phyloP scores from a whole-genome alignment of 805 yeast species.

The Hanseniaspora thailandica region DNA sequence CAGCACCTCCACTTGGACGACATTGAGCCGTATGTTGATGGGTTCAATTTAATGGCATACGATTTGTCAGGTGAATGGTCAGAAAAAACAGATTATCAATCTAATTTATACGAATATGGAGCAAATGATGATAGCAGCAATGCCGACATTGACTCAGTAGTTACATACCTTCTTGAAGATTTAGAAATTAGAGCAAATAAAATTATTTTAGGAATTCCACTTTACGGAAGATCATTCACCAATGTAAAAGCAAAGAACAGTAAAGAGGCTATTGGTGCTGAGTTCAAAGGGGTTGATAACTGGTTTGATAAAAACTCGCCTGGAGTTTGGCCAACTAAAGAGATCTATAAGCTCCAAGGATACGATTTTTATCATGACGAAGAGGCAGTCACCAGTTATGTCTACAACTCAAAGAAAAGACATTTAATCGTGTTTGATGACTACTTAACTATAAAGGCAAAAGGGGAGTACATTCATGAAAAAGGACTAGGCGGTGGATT shows the following conservation, averaged over 20 bases:
- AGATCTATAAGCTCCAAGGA: conserved; percentile 33
- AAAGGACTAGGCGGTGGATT: conserved; percentile 66
- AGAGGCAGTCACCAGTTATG: conserved; percentile 42
- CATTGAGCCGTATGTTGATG: conserved; percentile 49
- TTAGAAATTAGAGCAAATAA: conserved; percentile 39
- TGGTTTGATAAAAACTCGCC: conserved; percentile 34
- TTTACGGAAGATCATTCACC: conserved; percentile 56
- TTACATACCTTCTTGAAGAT: conserved; percentile 32
- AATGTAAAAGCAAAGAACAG: conserved; percentile 30
- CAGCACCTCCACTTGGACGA: conserved; percentile 34
- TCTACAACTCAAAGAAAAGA: conserved; percentile 32
- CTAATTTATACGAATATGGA: conserved; percentile 40
- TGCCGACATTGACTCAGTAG: conserved; percentile 39
- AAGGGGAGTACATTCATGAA: conserved; percentile 46
- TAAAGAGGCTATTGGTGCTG: conserved; percentile 26
- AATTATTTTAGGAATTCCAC: conserved; percentile 73
- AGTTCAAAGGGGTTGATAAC: conserved; percentile 36
- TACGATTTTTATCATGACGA: conserved; percentile 33
- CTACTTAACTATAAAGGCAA: conserved; percentile 37
- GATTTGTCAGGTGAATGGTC: conserved; percentile 81
- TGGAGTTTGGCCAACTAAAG: conserved; percentile 45
- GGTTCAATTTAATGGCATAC: conserved; percentile 86
- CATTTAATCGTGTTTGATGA: conserved; percentile 59
- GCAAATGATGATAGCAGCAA: conserved; percentile 22
- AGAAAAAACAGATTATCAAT: conserved; percentile 47